Percentiles rank a stretch among this genome's conserved stretches.
These are phyloP conservation scores for Phytophthora cryptogea DNA, from an alignment of 352 stramenopile species.

Conservation along the genomic window DNA sequence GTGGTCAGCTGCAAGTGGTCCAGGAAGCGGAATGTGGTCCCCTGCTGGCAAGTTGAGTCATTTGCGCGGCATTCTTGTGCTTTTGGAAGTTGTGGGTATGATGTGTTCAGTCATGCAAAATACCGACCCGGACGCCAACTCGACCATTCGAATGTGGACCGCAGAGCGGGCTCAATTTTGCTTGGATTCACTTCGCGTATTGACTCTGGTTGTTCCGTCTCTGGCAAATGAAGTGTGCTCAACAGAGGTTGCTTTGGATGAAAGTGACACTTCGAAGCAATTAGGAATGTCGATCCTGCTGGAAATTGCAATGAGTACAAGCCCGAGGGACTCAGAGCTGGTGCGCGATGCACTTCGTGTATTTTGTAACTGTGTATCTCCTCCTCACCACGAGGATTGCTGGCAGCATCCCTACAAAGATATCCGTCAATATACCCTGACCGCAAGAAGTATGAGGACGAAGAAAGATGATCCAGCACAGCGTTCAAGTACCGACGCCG, in stretches of 20 bases:
- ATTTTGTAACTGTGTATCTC: constrained; percentile 85
- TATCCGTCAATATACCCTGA: constrained; percentile 80
- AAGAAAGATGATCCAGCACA: constrained; percentile 40
- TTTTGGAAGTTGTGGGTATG: constrained; percentile 77
- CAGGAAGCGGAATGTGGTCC: constrained; percentile 68
- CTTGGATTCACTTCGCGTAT: constrained; percentile 70
- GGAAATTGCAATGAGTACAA: constrained; percentile 77
- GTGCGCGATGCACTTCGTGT: constrained; percentile 75
- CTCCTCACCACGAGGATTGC: constrained; percentile 76
- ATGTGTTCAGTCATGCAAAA: constrained; percentile 69
- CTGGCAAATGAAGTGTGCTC: constrained; percentile 79
- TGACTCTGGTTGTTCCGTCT: constrained; percentile 75
- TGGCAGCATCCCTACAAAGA: constrained; percentile 88
- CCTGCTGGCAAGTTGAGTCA: constrained; percentile 76
- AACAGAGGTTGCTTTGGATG: constrained; percentile 66
- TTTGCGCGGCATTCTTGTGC: constrained; percentile 72
- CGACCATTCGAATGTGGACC: constrained; percentile 67
- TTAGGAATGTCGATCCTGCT: constrained; percentile 74
- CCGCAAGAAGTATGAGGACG: constrained; percentile 67
- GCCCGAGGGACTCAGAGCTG: constrained; percentile 71
- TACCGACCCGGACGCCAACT: constrained; percentile 55
- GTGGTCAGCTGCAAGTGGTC: constrained; percentile 61
- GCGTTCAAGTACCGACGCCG: constrained; percentile 11
- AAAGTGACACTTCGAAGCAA: constrained; percentile 42
- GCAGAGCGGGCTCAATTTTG: constrained; percentile 82